Base-by-base conservation (phyloP, 805 yeast genomes). In the Debaryomyces prosopidis region DNA sequence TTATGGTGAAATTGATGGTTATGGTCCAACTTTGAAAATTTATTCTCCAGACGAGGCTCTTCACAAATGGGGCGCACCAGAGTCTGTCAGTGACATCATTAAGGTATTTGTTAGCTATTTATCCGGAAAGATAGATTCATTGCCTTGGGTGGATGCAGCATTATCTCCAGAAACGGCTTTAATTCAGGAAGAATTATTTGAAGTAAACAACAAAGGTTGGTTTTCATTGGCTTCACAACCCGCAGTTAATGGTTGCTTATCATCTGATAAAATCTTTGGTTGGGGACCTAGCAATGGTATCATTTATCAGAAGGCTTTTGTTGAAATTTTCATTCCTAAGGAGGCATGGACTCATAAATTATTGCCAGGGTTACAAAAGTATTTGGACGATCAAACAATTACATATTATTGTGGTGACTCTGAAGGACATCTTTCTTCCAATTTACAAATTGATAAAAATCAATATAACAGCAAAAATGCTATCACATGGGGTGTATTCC, bases 401-500 rank as follows among this genome's bases (percentile, higher is more conserved):
- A 85, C 91, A 16, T 92, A 83, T 65, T 92, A 86, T 62, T 76
- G 81, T 19, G 90, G 94, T 32, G 89, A 85, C 62, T 64, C 80
- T 8, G 55, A 67, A 6, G 85, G 84, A 1, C 57, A 65, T 8
- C 82, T 88, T 50, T 70, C 74, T 23, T 79, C 94, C 2, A 89
- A 86, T 54, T 67, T 85, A 58, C 72, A 73, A 1, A 61, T 71
- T 1, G 73, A 68, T 12, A 61, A 45, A 3, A 50, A 56, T 14
- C 46, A 54, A 5, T 62, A 55, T 36, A 62, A 58, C 43, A 80
- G 59, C 28, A 83, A 89, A 36, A 85, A 84, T 51, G 96, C 94
- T 20, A 95, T 94, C 7, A 94, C 99, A 1, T 94, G 99, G 99
- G 99, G 98, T 50, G 96, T 87, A 2, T 92, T 94, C 76, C 96